Base-by-base conservation (phyloP, 2,329 filamentous ascomycete genomes). In the Trichoderma gracile region DNA sequence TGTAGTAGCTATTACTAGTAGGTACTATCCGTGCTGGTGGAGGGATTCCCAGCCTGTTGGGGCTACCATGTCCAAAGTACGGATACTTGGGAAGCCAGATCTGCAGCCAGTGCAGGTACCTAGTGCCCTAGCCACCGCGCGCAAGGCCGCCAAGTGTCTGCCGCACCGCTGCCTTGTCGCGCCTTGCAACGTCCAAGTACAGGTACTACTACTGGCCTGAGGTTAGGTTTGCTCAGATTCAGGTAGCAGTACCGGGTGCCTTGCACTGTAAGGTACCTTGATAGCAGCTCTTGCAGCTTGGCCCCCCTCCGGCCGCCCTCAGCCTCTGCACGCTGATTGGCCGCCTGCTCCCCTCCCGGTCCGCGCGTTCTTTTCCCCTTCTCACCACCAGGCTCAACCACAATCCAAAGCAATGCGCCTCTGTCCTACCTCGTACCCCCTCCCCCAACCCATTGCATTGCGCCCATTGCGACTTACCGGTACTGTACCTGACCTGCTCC, bases 381-480 rank as follows among this genome's bases (percentile, higher is more conserved):
- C 63, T 67, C 63, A 57, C 64, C 65, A 65, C 62, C 66, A 63
- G 57, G 52, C 65, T 64, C 55, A 58, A 52, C 30, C 30, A 61
- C 64, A 59, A 60, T 60, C 64, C n/a, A n/a, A 64, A 63, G 42
- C 66, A 38, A 64, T 65, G 64, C 61, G 52, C 66, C 69, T 63
- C 68, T 68, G 61, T 68, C 64, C 63, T 69, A 63, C 65, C 10
- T 38, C 33, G 33, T 38, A 38, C 62, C 55, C 64, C 66, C 67
- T 68, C 61, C 68, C 52, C 65, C 33, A 38, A 38, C 33, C 33
- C 33, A 38, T 38, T 38, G 33, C 33, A 38, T 38, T 33, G 30
- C 30, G 30, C 67, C 63, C 59, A 69, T 69, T 69, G 70, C 68
- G 68, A 71, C 69, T 56, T 72, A 71, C 70, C 74, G 57, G 57